Conservation (phyloP, 1,284 basidiomycete species). For the Volvariella volvacea region DNA sequence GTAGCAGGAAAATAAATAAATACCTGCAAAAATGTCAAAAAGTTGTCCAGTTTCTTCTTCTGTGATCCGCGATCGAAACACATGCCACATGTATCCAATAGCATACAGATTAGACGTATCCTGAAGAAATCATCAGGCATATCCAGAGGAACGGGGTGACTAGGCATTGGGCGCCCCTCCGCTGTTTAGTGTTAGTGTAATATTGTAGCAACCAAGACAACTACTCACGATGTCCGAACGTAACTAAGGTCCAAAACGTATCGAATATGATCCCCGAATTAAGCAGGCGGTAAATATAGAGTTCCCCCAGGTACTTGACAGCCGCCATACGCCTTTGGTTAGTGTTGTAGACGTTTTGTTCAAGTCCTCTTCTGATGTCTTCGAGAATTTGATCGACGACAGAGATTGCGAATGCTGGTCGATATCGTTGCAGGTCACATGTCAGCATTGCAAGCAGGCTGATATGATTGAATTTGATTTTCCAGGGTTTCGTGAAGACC, state of each 20-base stretch:
- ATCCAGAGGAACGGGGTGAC: constrained; percentile 73
- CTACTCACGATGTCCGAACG: constrained; percentile 89
- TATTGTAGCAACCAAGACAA: constrained; percentile 2
- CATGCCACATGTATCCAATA: constrained; percentile 95
- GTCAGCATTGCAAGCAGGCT: constrained; percentile 90
- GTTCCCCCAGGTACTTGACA: constrained; percentile 91
- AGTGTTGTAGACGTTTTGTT: constrained; percentile 91
- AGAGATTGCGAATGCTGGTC: constrained; percentile 80
- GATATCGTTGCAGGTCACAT: constrained; percentile 90
- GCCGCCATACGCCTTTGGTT: constrained; percentile 92
- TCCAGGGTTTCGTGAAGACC: constrained; percentile 95
- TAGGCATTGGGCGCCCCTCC: constrained; percentile 85
- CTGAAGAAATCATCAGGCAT: constrained; percentile 97
- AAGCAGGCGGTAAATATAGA: constrained; percentile 95
- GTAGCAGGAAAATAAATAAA: constrained; percentile 6
- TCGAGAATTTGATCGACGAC: constrained; percentile 95
- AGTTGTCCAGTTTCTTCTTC: constrained; percentile 88
- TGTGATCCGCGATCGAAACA: constrained; percentile 93
- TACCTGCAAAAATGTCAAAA: constrained; percentile 91
- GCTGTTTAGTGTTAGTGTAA: constrained; percentile 36
- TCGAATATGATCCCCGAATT: constrained; percentile 90
- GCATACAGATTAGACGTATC: constrained; percentile 83
- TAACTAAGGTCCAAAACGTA: constrained; percentile 90
- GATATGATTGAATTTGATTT: constrained; percentile 89
- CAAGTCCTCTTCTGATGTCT: constrained; percentile 84